Evolutionary conservation across 108 stramenopile species (phyloP), one percentile per base, ranked within the genome.

Genomic region (Nitzschia sp.): DNA sequence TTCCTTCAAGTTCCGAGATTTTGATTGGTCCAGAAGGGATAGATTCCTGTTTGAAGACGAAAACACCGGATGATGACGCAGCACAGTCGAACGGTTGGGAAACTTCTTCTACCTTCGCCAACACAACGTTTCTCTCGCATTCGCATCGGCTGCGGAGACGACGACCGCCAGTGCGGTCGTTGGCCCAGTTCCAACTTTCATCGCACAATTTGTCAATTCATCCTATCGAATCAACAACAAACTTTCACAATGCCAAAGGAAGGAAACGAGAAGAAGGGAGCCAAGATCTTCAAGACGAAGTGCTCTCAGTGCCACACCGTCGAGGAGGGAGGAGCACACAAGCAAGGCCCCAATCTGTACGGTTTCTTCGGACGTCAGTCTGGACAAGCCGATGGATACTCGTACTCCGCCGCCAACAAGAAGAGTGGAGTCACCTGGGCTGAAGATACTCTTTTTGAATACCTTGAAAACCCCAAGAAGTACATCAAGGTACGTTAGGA

Each of bases 221-320:
- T n/a, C n/a, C n/a, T n/a, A n/a, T n/a, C n/a, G n/a, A n/a, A n/a
- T n/a, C n/a, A n/a, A n/a, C n/a, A n/a, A n/a, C n/a, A 26, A 22
- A 31, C 2, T 30, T 32, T 31, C 66, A 78, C 68, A 68, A 83
- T 87, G 82, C 68, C 68, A 58, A 76, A 84, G 71, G 58, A 63
- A 50, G 73, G 73, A 64, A 87, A 81, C 78, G 89, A 86, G 69
- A 89, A 84, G 88, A 95, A 95, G 76, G 94, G 94, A 78, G 91
- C 91, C 65, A 95, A 95, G 81, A 87, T 95, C 75, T 95, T 95
- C 88, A 92, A 92, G 86, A 89, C 88, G 60, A 95, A 92, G 86
- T 97, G 96, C 89, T 85, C 96, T 30, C 97, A 98, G 76, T 99
- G 99, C 91, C 99, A 99, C 90, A 98, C 97, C 34, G 96, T 98